Conservation (phyloP, 2,329 filamentous ascomycete genomes). For the Epichloe elymi region DNA sequence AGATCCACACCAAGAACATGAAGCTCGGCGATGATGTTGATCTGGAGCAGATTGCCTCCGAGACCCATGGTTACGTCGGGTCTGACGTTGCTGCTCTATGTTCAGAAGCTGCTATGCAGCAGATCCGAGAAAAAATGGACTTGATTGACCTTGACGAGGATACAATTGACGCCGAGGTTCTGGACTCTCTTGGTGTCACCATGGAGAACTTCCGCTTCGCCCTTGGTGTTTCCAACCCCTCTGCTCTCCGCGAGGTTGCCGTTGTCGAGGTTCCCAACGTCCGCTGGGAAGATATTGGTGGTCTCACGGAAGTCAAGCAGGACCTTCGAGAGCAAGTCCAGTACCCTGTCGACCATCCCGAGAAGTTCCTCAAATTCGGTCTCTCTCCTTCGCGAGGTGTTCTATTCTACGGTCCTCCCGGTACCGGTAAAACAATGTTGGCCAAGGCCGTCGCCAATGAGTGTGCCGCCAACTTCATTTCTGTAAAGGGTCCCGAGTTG, state of each 20-base stretch:
- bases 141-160: slow-evolving; percentile 98
- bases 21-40: slow-evolving; percentile 96
- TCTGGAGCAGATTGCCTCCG: slow-evolving; percentile 87
- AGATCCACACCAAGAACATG: slow-evolving; percentile 99
- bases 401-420: slow-evolving; percentile 94
- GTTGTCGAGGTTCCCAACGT: slow-evolving; percentile 99
- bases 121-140: slow-evolving; percentile 99
- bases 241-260: slow-evolving; percentile 93
- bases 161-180: slow-evolving; percentile 95
- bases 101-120: slow-evolving; percentile 98
- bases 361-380: slow-evolving; percentile 99
- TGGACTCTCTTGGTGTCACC: slow-evolving; percentile 94
- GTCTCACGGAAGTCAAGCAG: slow-evolving; percentile 95
- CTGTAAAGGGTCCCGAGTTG: slow-evolving; percentile 94
- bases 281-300: slow-evolving; percentile 99
- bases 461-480: slow-evolving; percentile 99
- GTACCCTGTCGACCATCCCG: slow-evolving; percentile 97
- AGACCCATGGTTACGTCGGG: slow-evolving; percentile 98
- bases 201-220: slow-evolving; percentile 99
- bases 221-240: slow-evolving; percentile 95
- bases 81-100: slow-evolving; percentile 97
- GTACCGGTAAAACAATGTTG: slow-evolving; percentile 99
- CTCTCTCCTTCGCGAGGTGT: slow-evolving; percentile 96
- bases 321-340: slow-evolving; percentile 98
- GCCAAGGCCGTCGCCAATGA: slow-evolving; percentile 99